Evolutionary conservation across 768 basidiomycete species (phyloP), one percentile per base, ranked within the genome.

Genomic region (Artomyces pyxidatus): DNA sequence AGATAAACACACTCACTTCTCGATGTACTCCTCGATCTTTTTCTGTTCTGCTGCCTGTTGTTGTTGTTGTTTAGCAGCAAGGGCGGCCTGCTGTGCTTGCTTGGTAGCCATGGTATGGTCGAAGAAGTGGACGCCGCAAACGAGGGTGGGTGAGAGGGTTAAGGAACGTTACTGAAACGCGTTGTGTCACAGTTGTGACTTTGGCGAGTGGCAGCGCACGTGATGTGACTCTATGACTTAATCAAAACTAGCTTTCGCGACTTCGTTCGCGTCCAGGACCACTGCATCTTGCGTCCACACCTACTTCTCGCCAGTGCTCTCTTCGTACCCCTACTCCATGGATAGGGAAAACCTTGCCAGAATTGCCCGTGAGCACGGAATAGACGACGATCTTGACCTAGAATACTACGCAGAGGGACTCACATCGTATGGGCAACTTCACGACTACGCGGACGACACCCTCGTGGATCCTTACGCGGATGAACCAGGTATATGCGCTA

Each of bases 11-110:
- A 59, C 68, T 51, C 56, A 85, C 87, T 83, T 88, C 62, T 86
- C 83, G 47, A 88, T 85, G 60, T 83, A 87, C 62, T 88, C 85
- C 57, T 87, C 81, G 21, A 85, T 42, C 50, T 65, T 65, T 42
- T 60, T 59, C 29, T 58, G 55, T 25, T 59, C 61, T 14, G 57
- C 50, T 12, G 56, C 51, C 42, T 64, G 59, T 30, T 57, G 52
- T 17, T 51, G 54, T 23, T 58, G 48, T 51, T 55, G 40, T 25
- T 27, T 28, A 29, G 7, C 27, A 27, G n/a, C 27, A 11, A 17
- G 43, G 10, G 40, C 40, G 19, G 40, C 23, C 22, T 41, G 40
- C 40, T 44, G 43, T n/a, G 14, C 14, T 29, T 44, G 48, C 29
- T 55, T 55, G 48, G 54, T 32, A 21, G 54, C 52, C 54, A 55